Evolutionary conservation across 106 monocot genomes (phyloP).

Genomic region (Cymbidium sinense): DNA sequence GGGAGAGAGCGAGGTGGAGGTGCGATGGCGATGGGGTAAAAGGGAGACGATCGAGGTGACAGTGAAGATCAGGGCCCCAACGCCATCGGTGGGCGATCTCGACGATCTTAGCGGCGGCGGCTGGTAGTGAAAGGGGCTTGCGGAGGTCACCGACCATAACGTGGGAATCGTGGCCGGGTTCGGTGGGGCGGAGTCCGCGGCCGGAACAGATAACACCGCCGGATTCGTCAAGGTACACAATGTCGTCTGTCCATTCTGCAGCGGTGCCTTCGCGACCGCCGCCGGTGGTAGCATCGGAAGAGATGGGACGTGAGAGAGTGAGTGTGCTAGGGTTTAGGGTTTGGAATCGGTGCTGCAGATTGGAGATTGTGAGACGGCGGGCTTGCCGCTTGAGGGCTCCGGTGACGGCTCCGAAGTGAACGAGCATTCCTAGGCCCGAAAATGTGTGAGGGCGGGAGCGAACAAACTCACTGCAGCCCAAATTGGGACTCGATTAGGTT

Average conservation of each 20-base stretch:
- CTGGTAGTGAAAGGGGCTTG: conserved; percentile 21
- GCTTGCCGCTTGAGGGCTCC: conserved; percentile 1
- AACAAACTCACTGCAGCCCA: too few species aligned
- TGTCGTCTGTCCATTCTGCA: conserved; percentile 40
- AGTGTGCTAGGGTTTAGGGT: conserved; percentile 7
- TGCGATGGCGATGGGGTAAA: conserved; percentile 19
- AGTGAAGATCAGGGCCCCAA: conserved; percentile 27
- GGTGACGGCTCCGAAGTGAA: conserved; percentile 1
- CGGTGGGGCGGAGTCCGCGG: conserved; percentile 44
- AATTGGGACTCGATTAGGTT: too few species aligned
- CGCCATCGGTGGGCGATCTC: conserved; percentile 26
- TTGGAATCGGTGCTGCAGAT: not conserved
- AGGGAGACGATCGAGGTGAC: conserved; percentile 21
- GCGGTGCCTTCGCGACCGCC: not conserved
- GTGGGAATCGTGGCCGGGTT: conserved; percentile 19
- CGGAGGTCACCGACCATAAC: conserved; percentile 17
- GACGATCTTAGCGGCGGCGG: conserved; percentile 25
- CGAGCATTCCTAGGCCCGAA: not conserved
- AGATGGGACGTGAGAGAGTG: not conserved
- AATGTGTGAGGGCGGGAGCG: too few species aligned
- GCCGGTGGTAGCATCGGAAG: not conserved
- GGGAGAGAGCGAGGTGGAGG: conserved; percentile 24
- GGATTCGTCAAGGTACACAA: conserved; percentile 67
- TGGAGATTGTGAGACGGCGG: not conserved
- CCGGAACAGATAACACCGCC: conserved; percentile 44